Evolutionary conservation across 2,329 filamentous ascomycete genomes (phyloP).

Genomic region (Ophiostoma australiae): DNA sequence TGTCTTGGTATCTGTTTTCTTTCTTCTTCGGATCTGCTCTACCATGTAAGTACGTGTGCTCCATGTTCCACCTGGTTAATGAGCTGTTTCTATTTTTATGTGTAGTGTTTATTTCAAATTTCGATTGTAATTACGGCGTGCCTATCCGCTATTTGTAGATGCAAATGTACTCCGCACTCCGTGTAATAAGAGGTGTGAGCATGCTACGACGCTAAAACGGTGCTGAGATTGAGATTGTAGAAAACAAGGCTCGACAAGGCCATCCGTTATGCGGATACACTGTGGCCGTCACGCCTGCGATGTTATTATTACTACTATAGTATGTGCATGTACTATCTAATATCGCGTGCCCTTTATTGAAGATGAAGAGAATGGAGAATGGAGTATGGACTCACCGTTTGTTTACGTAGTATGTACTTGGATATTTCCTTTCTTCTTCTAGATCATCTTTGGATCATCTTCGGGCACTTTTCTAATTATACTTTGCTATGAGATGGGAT

Average conservation of each 20-base stretch:
- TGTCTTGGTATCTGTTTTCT: background rate
- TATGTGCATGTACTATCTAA: background rate
- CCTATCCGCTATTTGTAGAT: background rate
- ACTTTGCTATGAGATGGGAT: background rate
- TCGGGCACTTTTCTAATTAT: background rate
- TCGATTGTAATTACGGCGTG: background rate
- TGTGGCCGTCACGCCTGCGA: background rate
- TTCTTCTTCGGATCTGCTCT: background rate
- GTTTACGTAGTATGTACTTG: background rate
- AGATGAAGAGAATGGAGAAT: background rate
- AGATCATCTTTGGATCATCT: background rate
- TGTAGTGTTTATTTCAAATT: background rate
- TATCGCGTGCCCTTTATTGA: background rate
- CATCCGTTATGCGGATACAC: background rate
- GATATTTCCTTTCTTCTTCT: background rate
- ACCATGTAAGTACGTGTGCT: too few relatives aligned
- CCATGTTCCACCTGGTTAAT: background rate
- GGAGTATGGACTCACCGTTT: background rate
- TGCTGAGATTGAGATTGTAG: background rate
- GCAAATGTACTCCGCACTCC: conserved; percentile 1
- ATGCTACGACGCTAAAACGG: background rate
- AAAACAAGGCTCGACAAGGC: conserved; percentile 7
- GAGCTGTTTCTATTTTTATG: conserved; percentile 10
- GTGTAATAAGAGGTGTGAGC: background rate
- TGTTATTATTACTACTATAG: background rate